Base-by-base conservation (phyloP, 495 filamentous ascomycete genomes). In the Podospora tetraspora region DNA sequence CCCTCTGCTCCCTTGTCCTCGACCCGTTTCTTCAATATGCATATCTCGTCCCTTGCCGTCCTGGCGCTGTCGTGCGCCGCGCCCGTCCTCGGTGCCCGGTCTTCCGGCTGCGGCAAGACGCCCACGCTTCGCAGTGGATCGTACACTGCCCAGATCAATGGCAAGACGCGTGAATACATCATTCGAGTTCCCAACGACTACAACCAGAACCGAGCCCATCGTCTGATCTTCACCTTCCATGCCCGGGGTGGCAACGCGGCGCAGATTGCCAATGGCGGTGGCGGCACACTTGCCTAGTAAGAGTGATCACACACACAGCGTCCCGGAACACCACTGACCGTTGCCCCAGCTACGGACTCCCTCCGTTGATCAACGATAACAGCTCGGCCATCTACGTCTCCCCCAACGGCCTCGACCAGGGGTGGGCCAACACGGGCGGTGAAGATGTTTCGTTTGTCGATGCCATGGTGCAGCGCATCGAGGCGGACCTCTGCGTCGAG, bases 361-460 rank as follows among this genome's bases (percentile, higher is more conserved):
- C 73, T 19, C 62, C 68, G n/a, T 73, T 79, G 11, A 75, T 72
- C 3, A 75, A 77, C 62, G 70, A 76, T 62, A 71, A 67, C 60
- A 43, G 56, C 57, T 73, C 65, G 27, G 79, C 80, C 57, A 82
- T 82, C 59, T 79, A 76, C 37, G 77, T 83, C 9, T 57, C 67
- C 4, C 65, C 65, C 57, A 73, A 82, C 59, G 81, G 80, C 30
- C 74, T 78, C 56, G 68, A 78, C 64, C 75, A 75, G 37, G 80
- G 81, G 21, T 83, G 81, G 81, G 77, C 67, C 29, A 83, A 83
- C 68, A 70, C 43, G 12, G 74, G 69, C n/a, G 79, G 79, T 52
- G 77, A 80, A 24, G 81, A 83, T 57, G 69, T 83, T 25, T 67
- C 72, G 0, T 79, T 83, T 64, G 74, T 79, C 32, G 68, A 76